phyloP scores from a whole-genome alignment of 106 monocot species.

The Amphibolis antarctica region DNA sequence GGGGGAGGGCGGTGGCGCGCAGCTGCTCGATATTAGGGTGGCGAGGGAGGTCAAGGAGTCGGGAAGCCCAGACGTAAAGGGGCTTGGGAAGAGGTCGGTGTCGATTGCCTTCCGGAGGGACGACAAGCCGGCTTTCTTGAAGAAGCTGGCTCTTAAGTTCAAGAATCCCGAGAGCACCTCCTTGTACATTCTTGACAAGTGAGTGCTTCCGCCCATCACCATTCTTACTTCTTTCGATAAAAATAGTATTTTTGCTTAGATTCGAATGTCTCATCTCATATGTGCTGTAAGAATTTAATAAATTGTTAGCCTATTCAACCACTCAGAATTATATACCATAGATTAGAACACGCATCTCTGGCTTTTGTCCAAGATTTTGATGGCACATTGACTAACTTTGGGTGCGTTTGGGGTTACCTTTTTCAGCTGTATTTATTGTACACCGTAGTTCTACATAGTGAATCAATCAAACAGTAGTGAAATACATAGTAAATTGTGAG shows the following conservation, averaged over 20 bases:
- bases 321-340: no score
- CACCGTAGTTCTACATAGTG: no score
- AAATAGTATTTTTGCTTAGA: neutral
- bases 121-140: constrained; percentile 78
- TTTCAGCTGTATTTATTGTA: no score
- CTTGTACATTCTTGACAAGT: constrained; percentile 92
- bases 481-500: no score
- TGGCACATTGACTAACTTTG: no score
- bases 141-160: constrained; percentile 68
- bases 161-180: constrained; percentile 81
- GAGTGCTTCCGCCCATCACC: constrained; percentile 5
- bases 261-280: neutral
- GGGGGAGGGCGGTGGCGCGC: constrained; percentile 48
- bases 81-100: constrained; percentile 73
- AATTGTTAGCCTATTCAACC: no score
- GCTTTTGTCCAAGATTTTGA: no score
- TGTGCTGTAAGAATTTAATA: neutral
- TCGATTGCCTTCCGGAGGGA: constrained; percentile 45
- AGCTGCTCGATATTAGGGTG: constrained; percentile 86
- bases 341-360: no score
- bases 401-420: no score
- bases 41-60: constrained; percentile 52
- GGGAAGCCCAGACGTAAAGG: constrained; percentile 59
- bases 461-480: no score
- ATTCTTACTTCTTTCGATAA: neutral